Evolutionary conservation across 2,329 filamentous ascomycete genomes (phyloP), one percentile per base, ranked within the genome.

Genomic region (Leptosphaerulina australis): DNA sequence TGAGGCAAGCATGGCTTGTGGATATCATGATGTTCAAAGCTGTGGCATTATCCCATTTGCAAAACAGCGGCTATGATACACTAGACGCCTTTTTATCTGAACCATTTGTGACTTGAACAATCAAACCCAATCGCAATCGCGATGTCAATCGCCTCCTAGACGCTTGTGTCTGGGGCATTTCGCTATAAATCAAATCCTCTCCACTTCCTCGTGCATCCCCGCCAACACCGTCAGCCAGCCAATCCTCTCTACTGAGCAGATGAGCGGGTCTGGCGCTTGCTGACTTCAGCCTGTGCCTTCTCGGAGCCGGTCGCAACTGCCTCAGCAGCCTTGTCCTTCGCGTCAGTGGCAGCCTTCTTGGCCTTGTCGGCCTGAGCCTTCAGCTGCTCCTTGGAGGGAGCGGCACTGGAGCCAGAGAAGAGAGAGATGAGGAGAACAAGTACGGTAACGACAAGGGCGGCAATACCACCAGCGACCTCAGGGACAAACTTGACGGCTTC

Each of bases 401-500:
- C 79, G 48, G 83, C 81, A 65, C 81, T 80, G 64, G 83, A 80
- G 65, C 93, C 74, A 58, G 88, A 77, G 56, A 88, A 76, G 58
- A 95, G 75, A 52, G 95, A 67, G 61, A 84, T 82, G 55, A 89
- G 75, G 58, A 96, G 66, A 60, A 87, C 84, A 55, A 96, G 72
- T 61, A 94, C 69, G 38, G 88, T 85, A 48, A 91, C 77, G 35
- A 87, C 72, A 58, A 91, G 73, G 60, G 87, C 88, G 69, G 80
- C 88, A 68, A 96, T 78, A 68, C 85, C 90, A 69, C 86, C 91
- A 58, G 91, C 90, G 64, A 96, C 87, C 78, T 97, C 94, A 60
- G 94, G 94, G 59, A 97, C 89, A 66, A 91, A 89, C 79, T 90
- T 90, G 78, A 92, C 79, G 44, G 92, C 92, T 77, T 91, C 81